These are phyloP conservation scores for Mycotypha africana DNA, from an alignment of 371 early-diverging fungal species.

Conservation along the genomic window DNA sequence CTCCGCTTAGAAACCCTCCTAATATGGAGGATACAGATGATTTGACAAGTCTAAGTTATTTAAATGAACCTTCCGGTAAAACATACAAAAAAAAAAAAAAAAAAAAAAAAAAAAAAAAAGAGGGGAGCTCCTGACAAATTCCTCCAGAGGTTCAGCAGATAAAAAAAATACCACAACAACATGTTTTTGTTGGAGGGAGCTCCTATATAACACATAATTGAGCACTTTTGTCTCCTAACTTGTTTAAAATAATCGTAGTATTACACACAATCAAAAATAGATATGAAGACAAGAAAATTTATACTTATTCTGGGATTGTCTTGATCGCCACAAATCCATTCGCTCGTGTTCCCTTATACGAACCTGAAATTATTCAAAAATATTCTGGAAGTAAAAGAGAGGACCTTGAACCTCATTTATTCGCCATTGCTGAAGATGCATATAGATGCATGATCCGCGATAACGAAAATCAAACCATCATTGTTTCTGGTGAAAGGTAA, in stretches of 20 bases:
- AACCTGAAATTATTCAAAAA: slow-evolving; percentile 81
- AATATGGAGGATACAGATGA: slow-evolving; percentile 87
- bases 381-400: slow-evolving; percentile 92
- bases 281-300: slow-evolving; percentile 88
- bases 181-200: neutral
- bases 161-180: no score
- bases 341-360: slow-evolving; percentile 80
- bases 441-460: slow-evolving; percentile 93
- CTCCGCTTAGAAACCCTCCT: slow-evolving; percentile 89
- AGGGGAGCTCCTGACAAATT: neutral
- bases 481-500: slow-evolving; percentile 97
- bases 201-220: no score
- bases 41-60: slow-evolving; percentile 85
- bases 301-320: slow-evolving; percentile 99
- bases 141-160: no score
- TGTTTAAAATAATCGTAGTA: slow-evolving; percentile 38
- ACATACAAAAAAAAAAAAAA: neutral
- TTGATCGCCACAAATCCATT: slow-evolving; percentile 99
- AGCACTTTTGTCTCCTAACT: neutral
- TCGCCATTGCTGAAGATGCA: slow-evolving; percentile 98
- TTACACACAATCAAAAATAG: slow-evolving; percentile 85
- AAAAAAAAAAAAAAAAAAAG: neutral
- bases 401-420: slow-evolving; percentile 97
- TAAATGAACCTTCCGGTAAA: slow-evolving; percentile 87
- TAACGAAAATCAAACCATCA: slow-evolving; percentile 93